A percentile compares a stretch with the other conserved stretches of the same genome.
These are phyloP conservation scores for Fraxinus floribunda DNA, from an alignment of 305 asterid species.

Conservation along the genomic window DNA sequence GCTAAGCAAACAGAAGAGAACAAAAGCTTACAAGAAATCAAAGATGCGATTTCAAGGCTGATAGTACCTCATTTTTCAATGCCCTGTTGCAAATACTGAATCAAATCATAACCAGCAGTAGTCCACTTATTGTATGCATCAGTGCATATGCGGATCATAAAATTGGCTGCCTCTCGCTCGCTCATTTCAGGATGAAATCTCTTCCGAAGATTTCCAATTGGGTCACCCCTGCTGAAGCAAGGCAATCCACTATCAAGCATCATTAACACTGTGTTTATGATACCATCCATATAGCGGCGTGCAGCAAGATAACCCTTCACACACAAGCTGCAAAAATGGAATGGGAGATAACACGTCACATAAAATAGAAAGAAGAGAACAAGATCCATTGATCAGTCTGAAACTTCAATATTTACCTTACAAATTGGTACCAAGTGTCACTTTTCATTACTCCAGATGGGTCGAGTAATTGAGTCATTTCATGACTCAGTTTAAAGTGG, in stretches of 20 bases:
- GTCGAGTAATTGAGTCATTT: constrained; percentile 96
- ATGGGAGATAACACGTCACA: neutral
- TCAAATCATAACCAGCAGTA: constrained; percentile 92
- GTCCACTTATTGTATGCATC: constrained; percentile 98
- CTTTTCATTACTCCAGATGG: constrained; percentile 98
- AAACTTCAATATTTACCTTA: constrained; percentile 51
- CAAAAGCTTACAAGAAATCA: constrained; percentile 21
- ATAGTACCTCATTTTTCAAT: constrained; percentile 70
- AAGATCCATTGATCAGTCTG: neutral
- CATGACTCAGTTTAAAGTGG: constrained; percentile 96
- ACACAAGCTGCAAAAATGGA: constrained; percentile 61
- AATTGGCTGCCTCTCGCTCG: constrained; percentile 95
- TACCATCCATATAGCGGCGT: constrained; percentile 91
- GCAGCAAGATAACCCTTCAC: constrained; percentile 98
- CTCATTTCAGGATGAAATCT: constrained; percentile 97
- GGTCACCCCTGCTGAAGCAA: constrained; percentile 96
- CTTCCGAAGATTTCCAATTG: constrained; percentile 92
- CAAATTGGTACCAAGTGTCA: constrained; percentile 86
- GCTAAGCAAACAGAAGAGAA: neutral
- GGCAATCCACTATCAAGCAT: constrained; percentile 98
- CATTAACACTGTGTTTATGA: constrained; percentile 63
- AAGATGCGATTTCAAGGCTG: constrained; percentile 25
- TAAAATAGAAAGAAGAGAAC: neutral
- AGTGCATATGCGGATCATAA: constrained; percentile 77
- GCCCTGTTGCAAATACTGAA: constrained; percentile 93